Base-by-base conservation (phyloP, 306 rosid genomes). In the Pachyrhizus erosus region DNA sequence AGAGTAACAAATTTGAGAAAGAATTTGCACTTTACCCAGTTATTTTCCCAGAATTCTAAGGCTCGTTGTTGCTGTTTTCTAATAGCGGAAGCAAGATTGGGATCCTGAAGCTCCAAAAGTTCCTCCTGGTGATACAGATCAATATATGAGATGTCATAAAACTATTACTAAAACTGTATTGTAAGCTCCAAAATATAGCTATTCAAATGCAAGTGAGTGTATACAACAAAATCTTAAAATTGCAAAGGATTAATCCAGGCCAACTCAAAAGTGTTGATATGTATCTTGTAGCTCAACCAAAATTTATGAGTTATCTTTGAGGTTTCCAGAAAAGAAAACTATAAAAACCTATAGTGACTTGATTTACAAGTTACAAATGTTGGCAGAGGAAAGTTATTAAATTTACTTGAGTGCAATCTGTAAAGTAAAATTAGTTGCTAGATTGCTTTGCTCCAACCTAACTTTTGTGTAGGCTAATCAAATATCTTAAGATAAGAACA, bases 81-180 rank as follows among this genome's bases (percentile, higher is more conserved):
- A 40, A 92, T 87, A 21, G 85, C 84, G 66, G 96, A 93, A 80
- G 98, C 90, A 87, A 96, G 99, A 80, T 79, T 39, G 20, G 83
- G 74, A 87, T 96, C 93, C 84, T 96, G 99, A 77, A 96, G 91
- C 89, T 92, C 98, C 61, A 79, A 84, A 76, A 96, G 96, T 77
- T 93, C 99, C 78, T 93, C 94, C 99, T 96, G 68, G 68, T 82
- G 49, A 84, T 58, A 73, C 54, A 73, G 57, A 88, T 65, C 68
- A 87, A 68, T 49, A 81, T 23, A 81, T 27, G 67, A 72, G 21
- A 84, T 39, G 7, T 13, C 29, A n/a, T 24, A 61, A 69, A 76
- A 13, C 26, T 20, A 57, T 43, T 66, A 65, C 49, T 54, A 14
- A 74, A 73, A 69, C 68, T 3, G 24, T 66, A 52, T 43, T 18